A percentile compares a stretch with the other conserved stretches of the same genome.
Evolutionary conservation across 345 rosid species (phyloP).

Genomic region (Garcia nutans): DNA sequence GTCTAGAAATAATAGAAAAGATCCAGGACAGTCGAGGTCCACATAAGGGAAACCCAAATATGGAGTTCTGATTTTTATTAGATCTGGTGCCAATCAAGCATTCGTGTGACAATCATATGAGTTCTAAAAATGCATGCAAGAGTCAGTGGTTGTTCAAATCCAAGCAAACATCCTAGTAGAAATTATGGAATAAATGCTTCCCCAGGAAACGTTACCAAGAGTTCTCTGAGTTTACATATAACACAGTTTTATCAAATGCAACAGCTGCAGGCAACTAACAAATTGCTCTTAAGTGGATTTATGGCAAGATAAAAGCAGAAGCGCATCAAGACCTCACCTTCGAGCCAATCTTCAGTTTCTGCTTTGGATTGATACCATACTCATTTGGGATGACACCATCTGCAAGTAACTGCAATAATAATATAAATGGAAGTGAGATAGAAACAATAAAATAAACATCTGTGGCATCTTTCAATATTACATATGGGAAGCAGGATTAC

Average conservation of each 20-base stretch:
- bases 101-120: not conserved
- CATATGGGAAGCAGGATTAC: not conserved
- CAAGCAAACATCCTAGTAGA: not conserved
- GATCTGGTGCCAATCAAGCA: not conserved
- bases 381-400: conserved; percentile 99
- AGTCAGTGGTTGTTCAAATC: not conserved
- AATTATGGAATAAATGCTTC: conserved; percentile 1
- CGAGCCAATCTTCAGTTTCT: conserved; percentile 92
- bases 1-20: not conserved
- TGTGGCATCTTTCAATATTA: not conserved
- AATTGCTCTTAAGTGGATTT: too few species aligned
- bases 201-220: not conserved
- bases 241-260: too few species aligned
- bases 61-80: not conserved
- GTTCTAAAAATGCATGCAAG: not conserved
- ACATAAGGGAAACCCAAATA: conserved; percentile 2
- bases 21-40: conserved; percentile 1
- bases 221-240: too few species aligned
- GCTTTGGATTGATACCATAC: conserved; percentile 94
- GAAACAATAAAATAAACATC: not conserved
- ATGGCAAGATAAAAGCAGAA: not conserved
- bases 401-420: conserved; percentile 78
- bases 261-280: too few species aligned
- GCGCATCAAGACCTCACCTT: conserved; percentile 48
- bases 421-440: conserved; percentile 21